Percentiles rank a stretch among this genome's conserved stretches.
Conservation (phyloP, 176 grass and related monocot genomes). For the Puya raimondii region DNA sequence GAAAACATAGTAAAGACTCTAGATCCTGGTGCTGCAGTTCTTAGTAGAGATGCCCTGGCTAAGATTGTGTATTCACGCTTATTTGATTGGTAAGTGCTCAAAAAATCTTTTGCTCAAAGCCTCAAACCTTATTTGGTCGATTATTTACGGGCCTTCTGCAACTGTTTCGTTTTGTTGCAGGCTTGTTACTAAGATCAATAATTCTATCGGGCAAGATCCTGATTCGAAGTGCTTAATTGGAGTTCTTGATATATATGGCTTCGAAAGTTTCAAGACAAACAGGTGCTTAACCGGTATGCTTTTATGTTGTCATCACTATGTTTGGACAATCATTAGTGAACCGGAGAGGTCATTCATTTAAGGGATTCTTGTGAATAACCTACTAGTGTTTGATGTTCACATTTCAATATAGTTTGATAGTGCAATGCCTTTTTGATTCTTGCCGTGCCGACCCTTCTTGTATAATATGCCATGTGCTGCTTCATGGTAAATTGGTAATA, state of each 20-base stretch:
- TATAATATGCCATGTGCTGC: too few species aligned
- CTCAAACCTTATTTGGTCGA: too few species aligned
- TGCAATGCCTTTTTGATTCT: too few species aligned
- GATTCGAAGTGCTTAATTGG: constrained; percentile 75
- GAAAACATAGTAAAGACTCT: constrained; percentile 84
- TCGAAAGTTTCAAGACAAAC: constrained; percentile 97
- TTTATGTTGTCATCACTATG: not conserved
- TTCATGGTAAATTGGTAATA: too few species aligned
- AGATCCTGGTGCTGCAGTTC: constrained; percentile 67
- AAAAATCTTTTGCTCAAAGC: not conserved
- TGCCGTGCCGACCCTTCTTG: too few species aligned
- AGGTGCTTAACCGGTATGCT: constrained; percentile 38
- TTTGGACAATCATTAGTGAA: too few species aligned
- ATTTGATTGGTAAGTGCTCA: constrained; percentile 76
- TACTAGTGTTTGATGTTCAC: too few species aligned
- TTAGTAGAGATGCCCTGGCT: constrained; percentile 90
- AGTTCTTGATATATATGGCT: constrained; percentile 99
- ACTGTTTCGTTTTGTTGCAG: constrained; percentile 21
- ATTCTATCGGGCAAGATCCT: constrained; percentile 85
- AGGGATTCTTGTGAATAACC: too few species aligned
- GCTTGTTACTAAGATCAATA: constrained; percentile 94
- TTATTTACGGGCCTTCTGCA: too few species aligned
- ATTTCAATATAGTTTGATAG: too few species aligned
- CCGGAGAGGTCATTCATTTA: too few species aligned
- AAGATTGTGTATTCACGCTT: constrained; percentile 80